Evolutionary conservation across 768 basidiomycete species (phyloP), one percentile per base, ranked within the genome.

Genomic region (Galerina sulciceps): DNA sequence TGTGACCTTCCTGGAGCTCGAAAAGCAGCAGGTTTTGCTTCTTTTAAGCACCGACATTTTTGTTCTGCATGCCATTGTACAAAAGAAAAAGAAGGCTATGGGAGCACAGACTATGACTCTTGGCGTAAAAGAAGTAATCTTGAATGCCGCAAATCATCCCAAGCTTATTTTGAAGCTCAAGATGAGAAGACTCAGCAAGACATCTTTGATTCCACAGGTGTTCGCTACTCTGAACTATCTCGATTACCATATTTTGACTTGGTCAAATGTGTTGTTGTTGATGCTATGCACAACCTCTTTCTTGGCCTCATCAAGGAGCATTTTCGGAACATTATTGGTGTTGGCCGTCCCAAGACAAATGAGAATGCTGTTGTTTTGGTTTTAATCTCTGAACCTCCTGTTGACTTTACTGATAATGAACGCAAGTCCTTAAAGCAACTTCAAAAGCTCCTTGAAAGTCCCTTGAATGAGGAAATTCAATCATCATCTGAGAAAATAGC

Each of bases 231-330:
- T 1, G 62, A 66, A 45, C 58, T 66, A 14, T 46, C 57, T 10
- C 48, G 49, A 17, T 65, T 80, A 6, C 71, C 73, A 0, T 78
- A 79, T 61, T 78, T 72, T 69, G 62, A 76, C 44, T 69, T 69
- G 6, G 61, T 66, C 2, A 31, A 11, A 2, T 71, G 63, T 22
- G 53, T 69, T 5, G 60, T 76, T 2, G 61, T 79, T 14, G 78
- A 81, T 56, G 50, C 73, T 1, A 79, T 79, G 78, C 79, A 81
- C 56, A 69, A 65, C 14, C 61, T 79, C 0, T 69, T 73, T 34
- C 67, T 78, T 0, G 73, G 75, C 1, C 46, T 70, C 0, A 51
- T 75, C 2, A 56, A 67, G n/a, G 61, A 70, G 14, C 76, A 80
- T 49, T 72, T 68, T 40, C 17, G 20, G 17, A 63, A 67, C n/a